Conservation (phyloP, 2,329 filamentous ascomycete genomes). For the Hypoxylon sp. region DNA sequence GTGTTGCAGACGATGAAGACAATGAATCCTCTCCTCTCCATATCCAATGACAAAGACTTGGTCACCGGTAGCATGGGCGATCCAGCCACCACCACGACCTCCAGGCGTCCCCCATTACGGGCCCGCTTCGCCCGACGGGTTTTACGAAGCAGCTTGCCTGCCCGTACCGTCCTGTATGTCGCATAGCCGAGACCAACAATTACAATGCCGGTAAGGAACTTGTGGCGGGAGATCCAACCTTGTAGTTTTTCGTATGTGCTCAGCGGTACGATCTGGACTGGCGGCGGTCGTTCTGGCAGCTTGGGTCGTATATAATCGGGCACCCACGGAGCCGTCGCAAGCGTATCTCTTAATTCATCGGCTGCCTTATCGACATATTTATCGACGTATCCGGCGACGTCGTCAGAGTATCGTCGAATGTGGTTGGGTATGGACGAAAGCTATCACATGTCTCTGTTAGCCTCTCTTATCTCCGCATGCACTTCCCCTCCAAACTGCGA, state of each 20-base stretch:
- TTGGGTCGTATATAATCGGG: conserved; percentile 74
- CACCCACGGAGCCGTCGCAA: conserved; percentile 77
- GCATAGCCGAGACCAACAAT: conserved; percentile 77
- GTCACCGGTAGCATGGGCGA: conserved; percentile 86
- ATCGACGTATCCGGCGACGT: conserved; percentile 84
- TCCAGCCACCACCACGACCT: conserved; percentile 91
- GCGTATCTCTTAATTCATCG: conserved; percentile 73
- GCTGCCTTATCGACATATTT: conserved; percentile 82
- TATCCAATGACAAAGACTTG: conserved; percentile 82
- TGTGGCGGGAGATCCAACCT: conserved; percentile 79
- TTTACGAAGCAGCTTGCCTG: conserved; percentile 69
- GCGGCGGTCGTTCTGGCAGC: conserved; percentile 62
- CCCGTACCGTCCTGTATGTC: conserved; percentile 64
- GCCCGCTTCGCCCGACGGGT: conserved; percentile 81
- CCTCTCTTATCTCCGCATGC: neutral
- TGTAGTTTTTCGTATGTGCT: conserved; percentile 67
- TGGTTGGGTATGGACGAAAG: conserved; percentile 69
- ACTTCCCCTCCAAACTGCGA: neutral
- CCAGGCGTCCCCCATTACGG: conserved; percentile 83
- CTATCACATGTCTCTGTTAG: conserved; percentile 51
- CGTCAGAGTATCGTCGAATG: conserved; percentile 75
- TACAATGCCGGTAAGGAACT: conserved; percentile 77
- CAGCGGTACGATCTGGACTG: conserved; percentile 50
- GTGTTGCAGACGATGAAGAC: conserved; percentile 90
- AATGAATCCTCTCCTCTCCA: conserved; percentile 92